Evolutionary conservation across 1,139 yeast genomes (phyloP), one percentile per base, ranked within the genome.

Genomic region (Debaryomyces robertsiae): DNA sequence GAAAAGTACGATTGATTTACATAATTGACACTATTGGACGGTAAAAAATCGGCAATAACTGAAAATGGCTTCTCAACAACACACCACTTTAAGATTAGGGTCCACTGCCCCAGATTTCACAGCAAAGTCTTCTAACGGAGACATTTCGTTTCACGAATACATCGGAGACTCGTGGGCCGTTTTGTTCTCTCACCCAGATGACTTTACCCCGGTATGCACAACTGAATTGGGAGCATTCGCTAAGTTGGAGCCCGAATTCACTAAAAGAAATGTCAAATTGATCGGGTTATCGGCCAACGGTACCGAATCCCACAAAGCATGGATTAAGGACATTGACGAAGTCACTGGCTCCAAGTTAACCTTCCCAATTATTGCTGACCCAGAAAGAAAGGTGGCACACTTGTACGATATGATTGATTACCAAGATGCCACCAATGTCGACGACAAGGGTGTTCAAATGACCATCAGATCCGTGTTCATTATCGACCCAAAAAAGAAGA

Each of bases 211-310:
- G 41, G 93, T 87, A 39, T 87, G 95, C 69, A 87, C 95, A 52
- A 87, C 95, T 44, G 95, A 87, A 70, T 75, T 87, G 50, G 95
- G 95, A 48, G 95, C 94, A 9, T 85, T 87, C 56, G 90, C 93
- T 55, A 81, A 83, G 62, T 75, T 87, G 59, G 87, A 84, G 68
- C 88, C 88, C 35, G 94, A 87, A 65, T 87, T 87, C 61, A 73
- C 82, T 59, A 77, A 81, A 69, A 79, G 95, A 63, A 77, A 77
- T 42, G 87, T 83, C 53, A 85, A 86, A 72, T 73, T 87, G 60
- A 75, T 86, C 61, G 95, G 94, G 46, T 73, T 87, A 46, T 82
- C 91, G 46, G 89, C 91, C 48, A 84, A 86, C 65, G 80, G 75
- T 50, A 63, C 83, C 41, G 79, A 77, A 31, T 79, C 86, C 33